A percentile compares a stretch with the other conserved stretches of the same genome.
Evolutionary conservation across 495 filamentous ascomycete genomes (phyloP).

Genomic region (Haplographium delicatum): DNA sequence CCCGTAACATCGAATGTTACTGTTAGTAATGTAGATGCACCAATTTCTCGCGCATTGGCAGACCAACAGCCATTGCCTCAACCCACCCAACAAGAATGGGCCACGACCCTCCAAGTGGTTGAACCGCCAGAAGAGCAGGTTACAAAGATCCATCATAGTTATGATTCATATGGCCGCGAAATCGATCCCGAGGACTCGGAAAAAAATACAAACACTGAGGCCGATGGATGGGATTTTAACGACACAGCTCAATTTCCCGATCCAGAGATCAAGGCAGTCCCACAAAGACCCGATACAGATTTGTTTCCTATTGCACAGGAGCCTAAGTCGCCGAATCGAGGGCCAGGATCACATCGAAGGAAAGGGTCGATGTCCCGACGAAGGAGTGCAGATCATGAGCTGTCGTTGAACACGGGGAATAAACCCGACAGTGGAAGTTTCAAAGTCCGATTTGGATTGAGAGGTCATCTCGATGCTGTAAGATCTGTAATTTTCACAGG

Average conservation of each 20-base stretch:
- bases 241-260: conserved; percentile 54
- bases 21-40: conserved; percentile 34
- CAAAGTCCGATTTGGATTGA: conserved; percentile 85
- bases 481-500: conserved; percentile 93
- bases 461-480: conserved; percentile 91
- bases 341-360: conserved; percentile 66
- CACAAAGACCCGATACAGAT: conserved; percentile 73
- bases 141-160: conserved; percentile 50
- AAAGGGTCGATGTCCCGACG: conserved; percentile 73
- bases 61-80: conserved; percentile 30
- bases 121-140: conserved; percentile 51
- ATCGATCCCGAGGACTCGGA: conserved; percentile 28
- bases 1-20: conserved; percentile 29
- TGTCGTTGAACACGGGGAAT: conserved; percentile 40
- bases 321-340: conserved; percentile 72
- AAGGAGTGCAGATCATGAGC: conserved; percentile 49
- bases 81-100: conserved; percentile 38
- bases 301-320: conserved; percentile 79
- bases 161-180: conserved; percentile 49
- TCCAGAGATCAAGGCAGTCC: conserved; percentile 44
- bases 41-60: conserved; percentile 39
- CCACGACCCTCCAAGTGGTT: conserved; percentile 29
- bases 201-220: conserved; percentile 16
- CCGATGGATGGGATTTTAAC: conserved; percentile 75
- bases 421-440: conserved; percentile 66